phyloP scores from a whole-genome alignment of 2,329 filamentous ascomycete species.

The Fusarium compactum region DNA sequence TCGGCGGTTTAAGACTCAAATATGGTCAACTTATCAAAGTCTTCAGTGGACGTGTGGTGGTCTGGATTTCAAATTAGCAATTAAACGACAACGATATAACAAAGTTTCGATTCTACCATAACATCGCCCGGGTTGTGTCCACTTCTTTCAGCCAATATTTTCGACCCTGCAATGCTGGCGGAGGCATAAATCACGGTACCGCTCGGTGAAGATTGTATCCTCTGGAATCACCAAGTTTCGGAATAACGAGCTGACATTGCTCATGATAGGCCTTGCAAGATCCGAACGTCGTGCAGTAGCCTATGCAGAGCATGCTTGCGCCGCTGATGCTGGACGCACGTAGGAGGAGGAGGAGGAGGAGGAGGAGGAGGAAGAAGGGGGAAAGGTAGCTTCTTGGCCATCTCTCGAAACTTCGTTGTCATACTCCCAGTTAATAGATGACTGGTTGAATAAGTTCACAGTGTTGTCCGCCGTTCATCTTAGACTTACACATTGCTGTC shows the following conservation, averaged over 20 bases:
- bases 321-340: neutral
- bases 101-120: neutral
- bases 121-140: conserved; percentile 8
- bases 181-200: neutral
- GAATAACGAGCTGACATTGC: neutral
- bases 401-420: neutral
- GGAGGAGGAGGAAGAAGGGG: neutral
- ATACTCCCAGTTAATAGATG: neutral
- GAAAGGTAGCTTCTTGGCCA: neutral
- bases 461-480: neutral
- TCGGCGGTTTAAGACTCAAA: neutral
- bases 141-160: neutral
- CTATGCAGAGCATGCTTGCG: neutral
- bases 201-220: neutral
- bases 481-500: neutral
- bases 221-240: neutral
- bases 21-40: neutral
- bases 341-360: neutral
- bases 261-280: neutral
- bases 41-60: neutral
- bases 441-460: conserved; percentile 24
- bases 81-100: neutral
- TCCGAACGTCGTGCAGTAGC: neutral
- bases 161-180: no score
- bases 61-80: conserved; percentile 9